Base-by-base conservation (phyloP, 176 grass and related monocot genomes). In the Paspalum vaginatum region DNA sequence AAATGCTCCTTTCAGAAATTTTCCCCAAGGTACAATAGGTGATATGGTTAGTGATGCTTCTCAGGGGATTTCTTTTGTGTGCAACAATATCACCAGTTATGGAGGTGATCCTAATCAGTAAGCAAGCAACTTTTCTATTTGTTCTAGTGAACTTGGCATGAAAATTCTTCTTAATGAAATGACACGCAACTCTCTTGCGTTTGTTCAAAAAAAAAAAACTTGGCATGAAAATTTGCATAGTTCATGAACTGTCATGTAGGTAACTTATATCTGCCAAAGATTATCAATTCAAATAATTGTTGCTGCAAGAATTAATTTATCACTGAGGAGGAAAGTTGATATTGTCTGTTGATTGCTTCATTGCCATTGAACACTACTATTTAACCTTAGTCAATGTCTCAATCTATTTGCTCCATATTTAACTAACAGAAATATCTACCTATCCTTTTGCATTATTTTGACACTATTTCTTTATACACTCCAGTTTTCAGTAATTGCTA, bases 21-120 rank as follows among this genome's bases (percentile, higher is more conserved):
- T 99, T 20, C 96, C 96, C 15, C 96, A 99, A 91, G 96, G 96
- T 45, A 99, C 84, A 49, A 95, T 99, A 85, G 82, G 92, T 1
- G 96, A 95, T 83, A 99, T 99, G 96, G 87, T 99, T 89, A 87
- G 5, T 45, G 96, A 99, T 89, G 90, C 96, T 89, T 99, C 96
- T 68, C 78, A 93, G 66, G 96, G 96, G 46, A 95, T 99, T 67
- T 91, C 96, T n/a, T 99, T 91, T 49, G 76, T 99, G 42, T 99
- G 92, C 75, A 91, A 95, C 85, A 95, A 99, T 59, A 89, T 95
- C 54, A 84, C 88, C 74, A 77, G 64, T 52, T 93, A 99, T 72
- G 96, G 96, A 79, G 96, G 96, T 47, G 90, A 99, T 84, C 90
- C 96, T 89, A 86, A 99, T 77, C 79, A 57, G 96, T 99, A 82